These are phyloP conservation scores for Thraustochytrium striatum DNA, from an alignment of 352 stramenopile genomes.

Conservation along the genomic window DNA sequence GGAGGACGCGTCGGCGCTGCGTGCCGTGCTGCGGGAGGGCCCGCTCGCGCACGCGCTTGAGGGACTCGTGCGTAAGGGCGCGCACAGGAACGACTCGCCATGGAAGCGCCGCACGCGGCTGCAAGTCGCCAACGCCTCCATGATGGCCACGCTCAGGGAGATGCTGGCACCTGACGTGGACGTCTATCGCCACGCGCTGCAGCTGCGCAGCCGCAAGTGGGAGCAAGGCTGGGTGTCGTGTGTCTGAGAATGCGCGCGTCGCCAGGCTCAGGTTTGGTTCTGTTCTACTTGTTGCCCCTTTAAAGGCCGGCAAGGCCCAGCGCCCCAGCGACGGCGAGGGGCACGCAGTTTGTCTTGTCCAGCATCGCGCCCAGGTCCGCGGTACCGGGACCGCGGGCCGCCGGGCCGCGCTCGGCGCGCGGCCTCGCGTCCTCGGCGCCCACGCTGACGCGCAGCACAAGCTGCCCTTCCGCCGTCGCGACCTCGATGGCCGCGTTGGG, in stretches of 20 bases:
- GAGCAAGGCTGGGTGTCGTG: neutral
- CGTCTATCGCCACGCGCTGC: neutral
- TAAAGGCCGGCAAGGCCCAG: no score
- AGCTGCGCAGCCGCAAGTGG: neutral
- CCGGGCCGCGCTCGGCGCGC: no score
- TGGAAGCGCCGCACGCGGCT: neutral
- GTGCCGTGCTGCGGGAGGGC: neutral
- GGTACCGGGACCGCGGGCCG: no score
- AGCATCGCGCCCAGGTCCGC: neutral
- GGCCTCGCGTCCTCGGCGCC: no score
- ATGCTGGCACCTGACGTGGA: neutral
- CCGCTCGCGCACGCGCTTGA: neutral
- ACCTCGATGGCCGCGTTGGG: no score
- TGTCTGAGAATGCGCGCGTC: no score
- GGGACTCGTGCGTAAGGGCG: neutral
- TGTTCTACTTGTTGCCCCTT: no score
- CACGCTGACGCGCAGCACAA: no score
- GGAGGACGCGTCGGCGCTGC: neutral
- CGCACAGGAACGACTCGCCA: conserved; percentile 22
- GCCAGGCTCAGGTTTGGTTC: no score
- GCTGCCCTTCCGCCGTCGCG: no score
- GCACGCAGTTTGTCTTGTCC: neutral
- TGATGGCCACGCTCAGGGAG: neutral
- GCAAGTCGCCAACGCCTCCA: neutral
- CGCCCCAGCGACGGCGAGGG: neutral